Conservation (phyloP, 2,329 filamentous ascomycete species). For the Colletotrichum chrysophilum region DNA sequence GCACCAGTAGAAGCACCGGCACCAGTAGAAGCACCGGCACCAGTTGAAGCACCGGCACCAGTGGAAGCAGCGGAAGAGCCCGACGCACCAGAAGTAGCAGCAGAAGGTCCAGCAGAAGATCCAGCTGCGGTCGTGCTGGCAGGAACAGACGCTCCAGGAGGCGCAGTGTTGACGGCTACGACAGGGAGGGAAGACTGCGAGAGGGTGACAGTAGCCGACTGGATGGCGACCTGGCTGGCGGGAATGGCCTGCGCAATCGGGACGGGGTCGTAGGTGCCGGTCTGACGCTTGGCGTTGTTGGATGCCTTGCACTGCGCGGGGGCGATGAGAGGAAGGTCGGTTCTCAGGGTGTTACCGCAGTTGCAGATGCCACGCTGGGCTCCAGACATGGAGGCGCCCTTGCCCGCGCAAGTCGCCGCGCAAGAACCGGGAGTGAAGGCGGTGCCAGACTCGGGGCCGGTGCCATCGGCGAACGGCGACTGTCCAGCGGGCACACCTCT, state of each 20-base stretch:
- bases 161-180: background rate
- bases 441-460: background rate
- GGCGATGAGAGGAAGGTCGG: background rate
- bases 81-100: too few species aligned
- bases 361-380: background rate
- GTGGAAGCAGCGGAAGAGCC: too few species aligned
- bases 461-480: background rate
- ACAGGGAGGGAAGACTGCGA: background rate
- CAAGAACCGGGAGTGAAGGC: background rate
- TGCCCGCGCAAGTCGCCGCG: background rate
- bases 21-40: too few species aligned
- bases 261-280: background rate
- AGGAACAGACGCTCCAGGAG: background rate
- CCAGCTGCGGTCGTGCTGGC: background rate
- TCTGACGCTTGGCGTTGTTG: background rate
- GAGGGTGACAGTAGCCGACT: background rate
- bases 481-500: background rate
- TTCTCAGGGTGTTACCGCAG: background rate
- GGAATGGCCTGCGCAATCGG: background rate
- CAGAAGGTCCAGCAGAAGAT: background rate
- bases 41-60: too few species aligned
- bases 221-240: background rate
- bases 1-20: too few species aligned
- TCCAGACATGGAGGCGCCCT: background rate
- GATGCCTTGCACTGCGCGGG: background rate